Conservation (phyloP, 2,329 filamentous ascomycete genomes). For the Chaetomium sp. region DNA sequence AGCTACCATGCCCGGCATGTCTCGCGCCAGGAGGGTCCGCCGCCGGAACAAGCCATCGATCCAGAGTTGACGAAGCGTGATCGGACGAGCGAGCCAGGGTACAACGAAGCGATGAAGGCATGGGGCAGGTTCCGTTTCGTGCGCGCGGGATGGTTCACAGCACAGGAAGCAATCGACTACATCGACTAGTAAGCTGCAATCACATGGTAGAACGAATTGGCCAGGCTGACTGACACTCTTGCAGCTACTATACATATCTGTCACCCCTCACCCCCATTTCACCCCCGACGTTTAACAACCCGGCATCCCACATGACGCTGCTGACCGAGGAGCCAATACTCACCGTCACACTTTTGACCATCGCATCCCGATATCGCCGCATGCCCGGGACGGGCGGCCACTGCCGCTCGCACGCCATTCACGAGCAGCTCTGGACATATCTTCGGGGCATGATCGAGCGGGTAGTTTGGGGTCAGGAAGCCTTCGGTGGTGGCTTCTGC, state of each 20-base stretch:
- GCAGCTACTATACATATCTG: constrained; percentile 81
- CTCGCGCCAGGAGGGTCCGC: constrained; percentile 17
- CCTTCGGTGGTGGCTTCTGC: constrained; percentile 83
- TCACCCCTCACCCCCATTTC: constrained; percentile 91
- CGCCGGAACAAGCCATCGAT: constrained; percentile 38
- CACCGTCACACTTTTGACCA: constrained; percentile 83
- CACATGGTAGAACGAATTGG: too few relatives aligned
- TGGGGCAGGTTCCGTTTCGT: constrained; percentile 93
- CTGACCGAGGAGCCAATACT: constrained; percentile 89
- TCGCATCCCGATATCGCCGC: constrained; percentile 78
- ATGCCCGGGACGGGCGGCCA: constrained; percentile 73
- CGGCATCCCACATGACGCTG: constrained; percentile 70
- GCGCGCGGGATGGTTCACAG: constrained; percentile 93
- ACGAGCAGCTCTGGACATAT: constrained; percentile 93
- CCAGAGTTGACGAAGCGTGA: constrained; percentile 40
- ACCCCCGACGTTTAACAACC: constrained; percentile 79
- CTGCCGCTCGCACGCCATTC: constrained; percentile 83
- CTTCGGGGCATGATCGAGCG: constrained; percentile 92
- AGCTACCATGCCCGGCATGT: constrained; percentile 19
- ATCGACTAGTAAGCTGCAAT: constrained; percentile 69
- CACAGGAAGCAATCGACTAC: constrained; percentile 86
- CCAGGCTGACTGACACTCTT: not conserved
- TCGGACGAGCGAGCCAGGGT: constrained; percentile 46
- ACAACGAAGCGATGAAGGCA: constrained; percentile 68
- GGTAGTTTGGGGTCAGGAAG: constrained; percentile 91